Conservation (phyloP, 2,329 filamentous ascomycete genomes). For the Pseudogymnoascus sp. region DNA sequence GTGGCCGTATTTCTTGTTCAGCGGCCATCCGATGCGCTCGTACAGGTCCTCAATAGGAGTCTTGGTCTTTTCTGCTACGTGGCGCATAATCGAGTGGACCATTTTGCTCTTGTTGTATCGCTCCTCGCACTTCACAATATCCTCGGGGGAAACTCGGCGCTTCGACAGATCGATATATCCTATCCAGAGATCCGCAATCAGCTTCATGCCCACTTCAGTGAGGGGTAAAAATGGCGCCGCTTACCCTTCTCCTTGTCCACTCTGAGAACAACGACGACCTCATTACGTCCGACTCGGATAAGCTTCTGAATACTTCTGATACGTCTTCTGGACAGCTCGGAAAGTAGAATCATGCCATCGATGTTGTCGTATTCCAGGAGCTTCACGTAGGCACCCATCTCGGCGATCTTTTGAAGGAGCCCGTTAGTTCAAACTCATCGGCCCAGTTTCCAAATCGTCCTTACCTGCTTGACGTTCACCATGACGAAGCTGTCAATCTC, state of each 20-base stretch:
- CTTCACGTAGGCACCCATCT: conserved; percentile 99
- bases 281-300: conserved; percentile 94
- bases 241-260: conserved; percentile 97
- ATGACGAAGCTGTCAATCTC: conserved; percentile 99
- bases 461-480: conserved; percentile 97
- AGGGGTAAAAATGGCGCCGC: conserved; percentile 18
- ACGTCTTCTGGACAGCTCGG: conserved; percentile 93
- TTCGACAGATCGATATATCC: conserved; percentile 98
- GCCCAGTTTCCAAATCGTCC: conserved; percentile 23
- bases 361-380: conserved; percentile 99
- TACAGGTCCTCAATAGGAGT: conserved; percentile 93
- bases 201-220: background rate
- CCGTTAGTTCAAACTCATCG: background rate
- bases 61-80: conserved; percentile 94
- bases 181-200: conserved; percentile 25
- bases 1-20: conserved; percentile 97
- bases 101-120: conserved; percentile 99
- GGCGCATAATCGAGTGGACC: conserved; percentile 97
- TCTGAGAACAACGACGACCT: conserved; percentile 95
- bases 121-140: conserved; percentile 97
- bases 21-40: conserved; percentile 88
- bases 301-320: conserved; percentile 98
- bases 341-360: conserved; percentile 98
- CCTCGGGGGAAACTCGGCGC: conserved; percentile 92
- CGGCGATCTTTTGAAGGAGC: conserved; percentile 63